phyloP scores from a whole-genome alignment of 345 rosid genomes.

The Turnera subulata region DNA sequence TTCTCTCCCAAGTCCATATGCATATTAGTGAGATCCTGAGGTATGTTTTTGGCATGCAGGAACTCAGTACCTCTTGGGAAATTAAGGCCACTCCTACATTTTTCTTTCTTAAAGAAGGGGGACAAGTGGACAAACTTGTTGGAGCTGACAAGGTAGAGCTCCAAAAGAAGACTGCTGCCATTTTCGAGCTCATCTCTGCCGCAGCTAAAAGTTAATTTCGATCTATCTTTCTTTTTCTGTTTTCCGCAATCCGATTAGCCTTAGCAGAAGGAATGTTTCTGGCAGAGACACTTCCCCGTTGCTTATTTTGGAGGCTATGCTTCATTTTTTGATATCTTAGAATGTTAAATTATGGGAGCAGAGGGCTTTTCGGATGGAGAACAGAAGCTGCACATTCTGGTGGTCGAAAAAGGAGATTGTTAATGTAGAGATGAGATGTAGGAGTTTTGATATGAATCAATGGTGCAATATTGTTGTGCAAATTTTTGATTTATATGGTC shows the following conservation, averaged over 20 bases:
- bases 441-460: background rate
- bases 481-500: background rate
- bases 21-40: background rate
- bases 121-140: constrained; percentile 72
- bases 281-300: no score
- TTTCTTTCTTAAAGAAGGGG: constrained; percentile 81
- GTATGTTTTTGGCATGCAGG: constrained; percentile 37
- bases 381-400: no score
- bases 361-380: no score
- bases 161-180: constrained; percentile 54
- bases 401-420: no score
- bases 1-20: background rate
- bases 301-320: no score
- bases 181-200: constrained; percentile 1
- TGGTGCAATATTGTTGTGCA: background rate
- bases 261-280: no score
- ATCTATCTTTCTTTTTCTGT: no score
- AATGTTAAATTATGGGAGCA: no score
- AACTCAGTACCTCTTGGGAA: constrained; percentile 80
- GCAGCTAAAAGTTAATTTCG: no score
- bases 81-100: constrained; percentile 88
- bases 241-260: no score
- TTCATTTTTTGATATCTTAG: no score
- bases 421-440: no score
- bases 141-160: constrained; percentile 89